Conservation (phyloP, 106 monocot species). For the Amphibolis antarctica region DNA sequence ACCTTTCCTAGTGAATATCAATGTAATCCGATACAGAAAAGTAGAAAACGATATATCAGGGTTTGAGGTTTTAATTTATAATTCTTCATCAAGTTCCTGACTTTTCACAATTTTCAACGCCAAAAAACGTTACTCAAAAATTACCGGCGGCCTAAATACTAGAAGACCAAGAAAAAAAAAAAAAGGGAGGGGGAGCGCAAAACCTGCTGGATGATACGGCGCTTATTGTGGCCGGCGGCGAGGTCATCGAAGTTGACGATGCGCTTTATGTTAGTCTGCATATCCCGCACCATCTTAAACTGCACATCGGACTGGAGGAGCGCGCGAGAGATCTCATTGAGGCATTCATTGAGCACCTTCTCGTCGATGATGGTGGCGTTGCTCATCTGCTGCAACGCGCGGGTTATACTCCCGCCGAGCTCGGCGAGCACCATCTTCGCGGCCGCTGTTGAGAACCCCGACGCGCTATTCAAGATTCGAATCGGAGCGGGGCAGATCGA, state of each 20-base stretch:
- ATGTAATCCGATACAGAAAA: too few species aligned
- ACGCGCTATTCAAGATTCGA: not conserved
- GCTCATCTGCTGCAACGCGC: constrained; percentile 99
- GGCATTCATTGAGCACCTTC: constrained; percentile 90
- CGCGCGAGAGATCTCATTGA: constrained; percentile 95
- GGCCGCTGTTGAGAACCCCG: not conserved
- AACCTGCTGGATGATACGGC: constrained; percentile 94
- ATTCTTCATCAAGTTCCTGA: too few species aligned
- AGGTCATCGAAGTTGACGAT: constrained; percentile 94
- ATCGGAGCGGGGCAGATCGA: not conserved
- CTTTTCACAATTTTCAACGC: too few species aligned
- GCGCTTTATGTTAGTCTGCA: constrained; percentile 98
- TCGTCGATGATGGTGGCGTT: constrained; percentile 98
- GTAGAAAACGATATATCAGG: not conserved
- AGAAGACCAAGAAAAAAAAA: not conserved
- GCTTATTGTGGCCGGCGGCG: constrained; percentile 95
- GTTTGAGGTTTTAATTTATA: not conserved
- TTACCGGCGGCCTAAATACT: not conserved
- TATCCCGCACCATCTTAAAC: constrained; percentile 91
- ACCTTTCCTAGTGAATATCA: too few species aligned
- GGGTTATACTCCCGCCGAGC: constrained; percentile 94
- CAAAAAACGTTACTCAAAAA: too few species aligned
- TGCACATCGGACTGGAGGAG: constrained; percentile 83
- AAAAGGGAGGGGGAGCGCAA: not conserved
- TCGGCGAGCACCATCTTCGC: constrained; percentile 87